Evolutionary conservation across 2,329 filamentous ascomycete genomes (phyloP), one percentile per base, ranked within the genome.

Genomic region (Ophiostoma triangulosporum): DNA sequence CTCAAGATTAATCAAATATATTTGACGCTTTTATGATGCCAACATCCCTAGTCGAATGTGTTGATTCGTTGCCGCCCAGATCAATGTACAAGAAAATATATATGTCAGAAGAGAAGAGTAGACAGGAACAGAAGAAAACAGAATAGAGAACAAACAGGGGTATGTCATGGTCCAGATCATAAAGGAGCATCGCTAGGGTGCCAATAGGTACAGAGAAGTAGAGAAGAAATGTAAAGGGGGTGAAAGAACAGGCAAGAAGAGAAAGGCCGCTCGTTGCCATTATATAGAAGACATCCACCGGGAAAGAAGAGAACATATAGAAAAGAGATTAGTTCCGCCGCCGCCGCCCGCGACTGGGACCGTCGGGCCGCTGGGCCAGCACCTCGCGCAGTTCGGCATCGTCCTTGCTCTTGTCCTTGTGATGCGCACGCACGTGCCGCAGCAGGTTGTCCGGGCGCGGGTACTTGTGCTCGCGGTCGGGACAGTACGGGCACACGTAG

Each of bases 401-500:
- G 60, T 96, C 89, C 66, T 89, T 91, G 64, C 86, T 83, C 66
- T 88, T 93, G 63, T 97, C 90, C 36, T 83, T 72, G 65, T 97
- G 93, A 65, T 97, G 91, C 40, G 93, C 88, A 53, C 88, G 81
- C 32, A 97, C 93, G 68, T 98, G 93, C 88, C 91, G 82, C 72
- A 96, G 91, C 54, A 98, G 71, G 72, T 97, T 97, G 66, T 98
- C 93, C 32, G 93, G 93, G 60, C 93, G 77, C 5, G 93, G 93
- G 66, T 97, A 97, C 64, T 86, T 90, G 67, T 96, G 91, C 65
- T 96, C 89, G 60, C 89, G 78, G 63, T 95, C 89, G 1, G 88
- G 86, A 66, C 93, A 98, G 64, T 96, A 97, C 0, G 93, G 93
- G 66, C 93, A 98, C 29, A 95, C 83, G 63, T 97, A 98, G 56